Evolutionary conservation across 371 early-diverging fungal species (phyloP).

Genomic region (Choanephora cucurbitarum): DNA sequence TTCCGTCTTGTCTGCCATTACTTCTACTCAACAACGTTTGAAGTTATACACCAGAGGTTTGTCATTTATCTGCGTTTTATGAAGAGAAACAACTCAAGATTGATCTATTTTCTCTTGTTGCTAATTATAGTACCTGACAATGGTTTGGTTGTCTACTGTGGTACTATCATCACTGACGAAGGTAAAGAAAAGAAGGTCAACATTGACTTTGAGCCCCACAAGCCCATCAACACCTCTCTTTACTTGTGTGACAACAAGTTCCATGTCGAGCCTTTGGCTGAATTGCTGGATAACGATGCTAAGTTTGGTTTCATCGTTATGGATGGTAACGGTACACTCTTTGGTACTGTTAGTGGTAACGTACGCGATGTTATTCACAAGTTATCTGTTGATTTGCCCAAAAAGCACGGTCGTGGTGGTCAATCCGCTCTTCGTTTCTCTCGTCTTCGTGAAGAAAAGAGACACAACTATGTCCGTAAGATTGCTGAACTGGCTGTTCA

Average conservation of each 20-base stretch:
- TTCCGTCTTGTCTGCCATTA: constrained; percentile 98
- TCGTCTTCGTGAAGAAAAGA: constrained; percentile 98
- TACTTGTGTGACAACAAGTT: constrained; percentile 99
- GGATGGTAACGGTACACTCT: constrained; percentile 99
- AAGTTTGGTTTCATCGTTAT: constrained; percentile 99
- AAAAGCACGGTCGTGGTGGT: constrained; percentile 99
- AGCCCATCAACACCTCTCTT: constrained; percentile 99
- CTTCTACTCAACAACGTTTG: constrained; percentile 98
- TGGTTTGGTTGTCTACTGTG: constrained; percentile 95
- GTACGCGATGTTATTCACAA: constrained; percentile 96
- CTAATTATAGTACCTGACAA: constrained; percentile 80
- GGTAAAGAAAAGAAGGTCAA: constrained; percentile 99
- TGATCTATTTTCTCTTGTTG: background rate
- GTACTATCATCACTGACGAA: constrained; percentile 97
- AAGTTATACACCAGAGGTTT: constrained; percentile 90
- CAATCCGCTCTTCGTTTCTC: constrained; percentile 99
- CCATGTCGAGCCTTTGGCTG: constrained; percentile 96
- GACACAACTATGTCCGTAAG: constrained; percentile 99
- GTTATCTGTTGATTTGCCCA: constrained; percentile 97
- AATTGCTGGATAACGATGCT: constrained; percentile 94
- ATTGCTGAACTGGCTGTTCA: constrained; percentile 96
- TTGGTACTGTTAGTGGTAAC: constrained; percentile 98
- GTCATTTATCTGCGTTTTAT: background rate
- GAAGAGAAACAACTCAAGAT: background rate
- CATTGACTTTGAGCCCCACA: constrained; percentile 99